A percentile compares a stretch with the other conserved stretches of the same genome.
Evolutionary conservation across 495 filamentous ascomycete genomes (phyloP).

Genomic region (Evansstolkia leycettana): DNA sequence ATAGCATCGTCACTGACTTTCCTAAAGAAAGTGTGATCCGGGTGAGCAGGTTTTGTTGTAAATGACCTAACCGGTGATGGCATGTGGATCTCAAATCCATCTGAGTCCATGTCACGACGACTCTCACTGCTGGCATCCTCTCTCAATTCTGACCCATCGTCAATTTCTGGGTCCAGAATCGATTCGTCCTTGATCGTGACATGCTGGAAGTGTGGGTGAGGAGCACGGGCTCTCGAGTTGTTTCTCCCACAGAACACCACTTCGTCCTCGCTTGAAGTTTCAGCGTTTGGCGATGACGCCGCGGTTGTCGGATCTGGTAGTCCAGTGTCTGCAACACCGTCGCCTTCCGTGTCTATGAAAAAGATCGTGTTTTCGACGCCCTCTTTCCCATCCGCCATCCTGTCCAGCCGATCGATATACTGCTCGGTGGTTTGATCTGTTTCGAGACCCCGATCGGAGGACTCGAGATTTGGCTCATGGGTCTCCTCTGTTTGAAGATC

Average conservation of each 20-base stretch:
- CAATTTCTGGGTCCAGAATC: neutral
- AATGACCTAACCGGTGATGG: no score
- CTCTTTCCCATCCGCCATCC: neutral
- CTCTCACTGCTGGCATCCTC: neutral
- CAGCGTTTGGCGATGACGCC: slow-evolving; percentile 1
- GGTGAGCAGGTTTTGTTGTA: no score
- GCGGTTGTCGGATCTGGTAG: slow-evolving; percentile 7
- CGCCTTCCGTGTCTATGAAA: slow-evolving; percentile 13
- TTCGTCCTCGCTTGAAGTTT: slow-evolving; percentile 31
- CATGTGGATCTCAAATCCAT: neutral
- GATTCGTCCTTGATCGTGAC: neutral
- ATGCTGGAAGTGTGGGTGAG: neutral
- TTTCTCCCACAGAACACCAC: slow-evolving; percentile 29
- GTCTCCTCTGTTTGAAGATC: slow-evolving; percentile 33
- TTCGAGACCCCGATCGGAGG: slow-evolving; percentile 2
- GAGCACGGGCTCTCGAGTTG: neutral
- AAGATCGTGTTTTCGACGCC: slow-evolving; percentile 7
- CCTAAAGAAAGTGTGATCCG: no score
- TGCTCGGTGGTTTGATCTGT: slow-evolving; percentile 2
- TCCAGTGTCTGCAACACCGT: slow-evolving; percentile 6
- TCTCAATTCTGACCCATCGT: neutral
- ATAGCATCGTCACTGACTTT: neutral
- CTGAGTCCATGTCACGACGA: neutral
- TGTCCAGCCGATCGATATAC: neutral
- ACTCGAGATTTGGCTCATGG: slow-evolving; percentile 8